Conservation (phyloP, 176 grass and related monocot species). For the Zoysia japonica region DNA sequence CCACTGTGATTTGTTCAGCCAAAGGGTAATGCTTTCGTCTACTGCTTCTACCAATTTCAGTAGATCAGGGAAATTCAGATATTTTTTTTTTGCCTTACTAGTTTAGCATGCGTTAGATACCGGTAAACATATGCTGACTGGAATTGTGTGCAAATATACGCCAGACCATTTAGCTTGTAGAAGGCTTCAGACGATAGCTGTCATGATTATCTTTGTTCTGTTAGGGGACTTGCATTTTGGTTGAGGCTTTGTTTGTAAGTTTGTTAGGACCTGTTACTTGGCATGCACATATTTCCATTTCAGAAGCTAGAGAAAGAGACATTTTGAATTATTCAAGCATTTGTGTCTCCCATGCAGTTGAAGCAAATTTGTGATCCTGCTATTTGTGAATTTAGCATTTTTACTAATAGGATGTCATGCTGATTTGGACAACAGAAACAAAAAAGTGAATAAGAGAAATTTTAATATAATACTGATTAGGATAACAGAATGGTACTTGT, state of each 20-base stretch:
- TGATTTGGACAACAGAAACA: too few relatives aligned
- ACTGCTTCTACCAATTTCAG: neutral
- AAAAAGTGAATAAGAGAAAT: too few relatives aligned
- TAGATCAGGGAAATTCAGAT: neutral
- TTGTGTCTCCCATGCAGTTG: too few relatives aligned
- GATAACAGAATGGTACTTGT: too few relatives aligned
- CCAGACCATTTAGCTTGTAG: slow-evolving; percentile 16
- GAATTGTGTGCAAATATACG: neutral
- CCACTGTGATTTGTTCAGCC: slow-evolving; percentile 17
- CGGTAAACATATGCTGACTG: neutral
- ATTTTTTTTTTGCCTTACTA: neutral
- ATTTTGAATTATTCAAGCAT: neutral
- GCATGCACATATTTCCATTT: slow-evolving; percentile 40
- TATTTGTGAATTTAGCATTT: too few relatives aligned
- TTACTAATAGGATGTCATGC: too few relatives aligned
- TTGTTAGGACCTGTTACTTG: slow-evolving; percentile 44
- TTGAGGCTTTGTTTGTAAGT: slow-evolving; percentile 38
- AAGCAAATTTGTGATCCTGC: too few relatives aligned
- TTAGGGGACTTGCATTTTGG: slow-evolving; percentile 36
- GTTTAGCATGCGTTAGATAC: neutral
- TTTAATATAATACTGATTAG: too few relatives aligned
- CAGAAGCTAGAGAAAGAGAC: slow-evolving; percentile 34
- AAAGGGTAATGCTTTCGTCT: slow-evolving; percentile 72
- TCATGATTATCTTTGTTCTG: slow-evolving; percentile 42
- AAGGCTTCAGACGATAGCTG: slow-evolving; percentile 12